Percentiles rank a stretch among this genome's conserved stretches.
phyloP scores from a whole-genome alignment of 2,329 filamentous ascomycete species.

The Beauveria scarabaeidicola region DNA sequence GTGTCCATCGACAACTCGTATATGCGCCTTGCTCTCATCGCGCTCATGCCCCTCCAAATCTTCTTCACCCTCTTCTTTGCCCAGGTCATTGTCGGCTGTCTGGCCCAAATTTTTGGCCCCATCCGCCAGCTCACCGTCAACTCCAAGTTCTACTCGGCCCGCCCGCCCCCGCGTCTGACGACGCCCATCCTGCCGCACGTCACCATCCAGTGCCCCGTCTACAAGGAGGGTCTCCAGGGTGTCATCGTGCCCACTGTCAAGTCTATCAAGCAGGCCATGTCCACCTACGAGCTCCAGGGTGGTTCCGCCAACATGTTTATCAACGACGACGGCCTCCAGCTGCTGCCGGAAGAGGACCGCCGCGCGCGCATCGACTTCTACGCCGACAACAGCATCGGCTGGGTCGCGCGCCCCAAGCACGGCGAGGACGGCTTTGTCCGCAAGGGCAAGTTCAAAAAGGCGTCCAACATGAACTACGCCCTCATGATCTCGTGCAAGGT shows the following conservation, averaged over 20 bases:
- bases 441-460: slow-evolving; percentile 62
- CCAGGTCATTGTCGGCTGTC: slow-evolving; percentile 67
- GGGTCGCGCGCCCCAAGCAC: slow-evolving; percentile 40
- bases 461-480: slow-evolving; percentile 69
- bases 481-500: slow-evolving; percentile 49
- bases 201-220: slow-evolving; percentile 34
- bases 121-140: slow-evolving; percentile 65
- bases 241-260: slow-evolving; percentile 42
- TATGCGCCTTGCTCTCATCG: slow-evolving; percentile 54
- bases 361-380: slow-evolving; percentile 52
- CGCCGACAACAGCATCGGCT: slow-evolving; percentile 38
- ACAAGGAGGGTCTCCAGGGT: slow-evolving; percentile 31
- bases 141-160: slow-evolving; percentile 74
- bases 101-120: slow-evolving; percentile 69
- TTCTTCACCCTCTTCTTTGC: slow-evolving; percentile 79
- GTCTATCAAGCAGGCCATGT: slow-evolving; percentile 43
- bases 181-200: slow-evolving; percentile 56
- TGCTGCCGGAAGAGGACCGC: slow-evolving; percentile 39
- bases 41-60: slow-evolving; percentile 60
- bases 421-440: slow-evolving; percentile 41
- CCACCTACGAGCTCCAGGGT: slow-evolving; percentile 38
- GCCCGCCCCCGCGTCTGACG: slow-evolving; percentile 55
- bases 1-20: slow-evolving; percentile 56
- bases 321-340: slow-evolving; percentile 52
- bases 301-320: slow-evolving; percentile 46